phyloP scores from a whole-genome alignment of 768 basidiomycete species.

The Russula lepida region DNA sequence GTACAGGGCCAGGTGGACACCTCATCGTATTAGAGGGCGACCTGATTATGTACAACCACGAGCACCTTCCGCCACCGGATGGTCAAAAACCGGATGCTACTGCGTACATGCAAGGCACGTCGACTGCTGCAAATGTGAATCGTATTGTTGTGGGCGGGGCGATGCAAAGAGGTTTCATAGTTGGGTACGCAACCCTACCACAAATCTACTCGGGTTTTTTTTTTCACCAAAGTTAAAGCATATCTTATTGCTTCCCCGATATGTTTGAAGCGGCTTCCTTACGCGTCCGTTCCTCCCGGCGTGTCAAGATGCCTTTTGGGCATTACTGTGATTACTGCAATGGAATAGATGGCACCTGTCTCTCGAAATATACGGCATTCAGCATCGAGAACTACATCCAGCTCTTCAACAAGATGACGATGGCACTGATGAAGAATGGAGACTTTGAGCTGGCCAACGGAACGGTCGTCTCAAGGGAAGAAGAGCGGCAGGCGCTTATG shows the following conservation, averaged over 20 bases:
- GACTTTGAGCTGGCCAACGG: background rate
- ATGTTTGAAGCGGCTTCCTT: background rate
- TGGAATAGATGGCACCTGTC: background rate
- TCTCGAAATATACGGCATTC: background rate
- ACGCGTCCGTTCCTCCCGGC: background rate
- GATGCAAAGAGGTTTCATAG: background rate
- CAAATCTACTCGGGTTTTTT: too few relatives aligned
- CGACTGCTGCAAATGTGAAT: background rate
- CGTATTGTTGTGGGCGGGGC: background rate
- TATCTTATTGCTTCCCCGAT: background rate
- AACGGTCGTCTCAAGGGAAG: background rate
- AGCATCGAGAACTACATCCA: background rate
- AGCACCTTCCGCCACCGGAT: background rate
- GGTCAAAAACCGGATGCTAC: background rate
- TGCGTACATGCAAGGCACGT: background rate
- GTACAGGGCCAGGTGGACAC: background rate
- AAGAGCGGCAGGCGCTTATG: background rate
- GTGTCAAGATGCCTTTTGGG: background rate
- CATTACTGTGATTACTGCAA: background rate
- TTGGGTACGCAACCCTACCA: background rate
- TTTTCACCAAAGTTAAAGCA: too few relatives aligned
- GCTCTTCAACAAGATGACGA: background rate
- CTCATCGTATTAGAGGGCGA: constrained; percentile 1
- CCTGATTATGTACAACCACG: background rate
- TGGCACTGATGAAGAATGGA: background rate